phyloP scores from a whole-genome alignment of 2,329 filamentous ascomycete species.

The Lasiodiplodia sp. region DNA sequence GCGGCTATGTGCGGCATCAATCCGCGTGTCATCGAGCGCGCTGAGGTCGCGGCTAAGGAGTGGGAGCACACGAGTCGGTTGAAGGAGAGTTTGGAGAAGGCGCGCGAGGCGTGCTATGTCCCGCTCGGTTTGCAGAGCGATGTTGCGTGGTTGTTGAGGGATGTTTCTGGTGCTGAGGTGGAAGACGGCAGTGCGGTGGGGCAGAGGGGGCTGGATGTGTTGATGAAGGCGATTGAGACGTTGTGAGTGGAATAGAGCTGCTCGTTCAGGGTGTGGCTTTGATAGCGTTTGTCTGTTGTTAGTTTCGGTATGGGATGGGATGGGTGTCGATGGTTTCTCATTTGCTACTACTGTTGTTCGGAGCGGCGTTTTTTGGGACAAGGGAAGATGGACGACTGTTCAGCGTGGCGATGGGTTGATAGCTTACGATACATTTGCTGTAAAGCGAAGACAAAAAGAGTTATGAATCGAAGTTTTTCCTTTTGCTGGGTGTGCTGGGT shows the following conservation, averaged over 20 bases:
- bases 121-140: constrained; percentile 89
- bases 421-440: too few species aligned
- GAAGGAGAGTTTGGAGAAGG: constrained; percentile 78
- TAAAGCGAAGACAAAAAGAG: too few species aligned
- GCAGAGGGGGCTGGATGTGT: constrained; percentile 62
- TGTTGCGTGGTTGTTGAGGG: constrained; percentile 77
- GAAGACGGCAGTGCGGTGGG: constrained; percentile 42
- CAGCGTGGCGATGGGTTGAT: too few species aligned
- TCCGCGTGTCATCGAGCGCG: constrained; percentile 79
- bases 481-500: too few species aligned
- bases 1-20: constrained; percentile 98
- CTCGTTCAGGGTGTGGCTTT: neutral
- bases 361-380: too few species aligned
- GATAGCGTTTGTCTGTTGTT: neutral
- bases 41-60: constrained; percentile 85
- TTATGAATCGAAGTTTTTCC: too few species aligned
- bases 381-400: too few species aligned
- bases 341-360: too few species aligned
- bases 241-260: constrained; percentile 1
- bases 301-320: neutral
- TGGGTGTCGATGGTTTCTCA: neutral
- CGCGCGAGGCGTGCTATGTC: constrained; percentile 78
- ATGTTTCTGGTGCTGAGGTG: constrained; percentile 49
- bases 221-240: constrained; percentile 64
- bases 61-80: constrained; percentile 96